These are phyloP conservation scores for Musa troglodytarum DNA, from an alignment of 176 grass and related monocot genomes.

Conservation along the genomic window DNA sequence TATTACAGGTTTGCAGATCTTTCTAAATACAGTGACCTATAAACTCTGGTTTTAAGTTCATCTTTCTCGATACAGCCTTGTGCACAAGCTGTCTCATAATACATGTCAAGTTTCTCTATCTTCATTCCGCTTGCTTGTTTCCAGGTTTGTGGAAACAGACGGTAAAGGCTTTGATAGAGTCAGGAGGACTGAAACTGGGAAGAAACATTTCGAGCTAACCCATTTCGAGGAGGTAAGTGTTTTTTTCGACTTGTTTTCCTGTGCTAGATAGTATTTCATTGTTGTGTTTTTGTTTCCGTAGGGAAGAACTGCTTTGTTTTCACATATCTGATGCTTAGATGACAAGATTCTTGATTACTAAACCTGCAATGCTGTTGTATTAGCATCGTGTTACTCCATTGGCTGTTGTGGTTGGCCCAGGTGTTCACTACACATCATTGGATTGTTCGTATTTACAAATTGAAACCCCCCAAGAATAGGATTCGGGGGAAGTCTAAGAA, in stretches of 20 bases:
- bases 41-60: not conserved
- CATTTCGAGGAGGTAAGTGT: conserved; percentile 97
- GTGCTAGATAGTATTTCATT: no score
- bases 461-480: conserved; percentile 92
- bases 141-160: conserved; percentile 93
- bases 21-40: not conserved
- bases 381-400: no score
- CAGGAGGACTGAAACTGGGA: conserved; percentile 97
- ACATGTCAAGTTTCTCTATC: no score
- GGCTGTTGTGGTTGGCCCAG: conserved; percentile 26
- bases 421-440: conserved; percentile 97
- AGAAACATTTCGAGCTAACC: conserved; percentile 97
- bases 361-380: no score
- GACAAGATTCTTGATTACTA: no score
- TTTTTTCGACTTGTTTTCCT: not conserved
- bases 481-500: conserved; percentile 85
- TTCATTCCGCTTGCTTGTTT: not conserved
- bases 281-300: no score
- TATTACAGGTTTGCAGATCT: conserved; percentile 72
- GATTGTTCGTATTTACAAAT: conserved; percentile 98
- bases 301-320: no score
- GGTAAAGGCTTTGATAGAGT: conserved; percentile 94
- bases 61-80: no score
- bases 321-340: no score
- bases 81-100: no score